Conservation (phyloP, 2,329 filamentous ascomycete genomes). For the Fusarium protoensiforme region DNA sequence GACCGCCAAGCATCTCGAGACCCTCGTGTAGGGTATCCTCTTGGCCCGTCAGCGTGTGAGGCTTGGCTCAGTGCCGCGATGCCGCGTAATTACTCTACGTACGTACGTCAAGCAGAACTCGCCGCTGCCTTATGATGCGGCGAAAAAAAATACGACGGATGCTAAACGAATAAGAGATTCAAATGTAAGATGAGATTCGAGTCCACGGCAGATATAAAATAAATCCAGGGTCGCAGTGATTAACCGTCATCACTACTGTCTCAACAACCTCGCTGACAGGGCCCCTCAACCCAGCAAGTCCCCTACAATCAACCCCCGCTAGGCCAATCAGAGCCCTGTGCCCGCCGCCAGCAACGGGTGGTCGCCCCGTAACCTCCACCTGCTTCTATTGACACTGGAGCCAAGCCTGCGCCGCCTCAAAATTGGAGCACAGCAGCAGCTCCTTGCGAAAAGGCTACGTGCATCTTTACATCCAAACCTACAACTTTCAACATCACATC, state of each 20-base stretch:
- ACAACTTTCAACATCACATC: slow-evolving; percentile 41
- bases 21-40: neutral
- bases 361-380: slow-evolving; percentile 28
- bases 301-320: neutral
- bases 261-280: slow-evolving; percentile 19
- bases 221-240: neutral
- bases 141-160: neutral
- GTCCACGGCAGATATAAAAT: neutral
- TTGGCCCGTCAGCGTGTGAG: slow-evolving; percentile 16
- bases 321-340: slow-evolving; percentile 10
- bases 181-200: neutral
- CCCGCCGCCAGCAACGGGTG: slow-evolving; percentile 15
- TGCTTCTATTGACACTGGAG: slow-evolving; percentile 24
- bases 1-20: neutral
- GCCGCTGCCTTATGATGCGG: neutral
- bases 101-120: slow-evolving; percentile 23
- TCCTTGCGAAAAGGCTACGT: slow-evolving; percentile 48
- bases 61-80: slow-evolving; percentile 26
- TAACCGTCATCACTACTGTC: slow-evolving; percentile 14
- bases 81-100: slow-evolving; percentile 31
- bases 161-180: neutral
- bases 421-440: slow-evolving; percentile 38
- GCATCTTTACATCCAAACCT: slow-evolving; percentile 27
- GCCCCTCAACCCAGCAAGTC: slow-evolving; percentile 30
- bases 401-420: slow-evolving; percentile 36